These are phyloP conservation scores for Backusella tarrabulga DNA, from an alignment of 192 early-diverging fungal species.

Conservation along the genomic window DNA sequence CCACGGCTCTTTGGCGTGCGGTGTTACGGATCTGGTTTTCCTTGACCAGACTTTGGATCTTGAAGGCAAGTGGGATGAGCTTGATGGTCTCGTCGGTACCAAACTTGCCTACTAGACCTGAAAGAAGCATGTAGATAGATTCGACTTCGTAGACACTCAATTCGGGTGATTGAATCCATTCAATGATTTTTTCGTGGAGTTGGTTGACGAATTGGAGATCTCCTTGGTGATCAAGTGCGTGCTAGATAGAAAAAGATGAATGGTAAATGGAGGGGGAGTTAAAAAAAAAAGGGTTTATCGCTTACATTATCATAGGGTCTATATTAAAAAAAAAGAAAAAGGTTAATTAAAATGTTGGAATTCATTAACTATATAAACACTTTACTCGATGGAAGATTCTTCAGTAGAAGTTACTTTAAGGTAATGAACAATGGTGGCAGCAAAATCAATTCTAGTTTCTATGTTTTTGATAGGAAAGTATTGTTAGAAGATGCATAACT, in stretches of 20 bases:
- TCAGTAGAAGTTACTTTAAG: conserved; percentile 31
- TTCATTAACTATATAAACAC: neutral
- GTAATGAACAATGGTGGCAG: conserved; percentile 37
- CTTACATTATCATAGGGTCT: neutral
- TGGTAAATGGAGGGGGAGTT: neutral
- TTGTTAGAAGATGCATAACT: neutral
- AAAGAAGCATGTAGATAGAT: conserved; percentile 8
- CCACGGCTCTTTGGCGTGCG: conserved; percentile 8
- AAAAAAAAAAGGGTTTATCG: neutral
- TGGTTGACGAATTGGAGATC: conserved; percentile 14
- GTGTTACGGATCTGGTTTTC: neutral
- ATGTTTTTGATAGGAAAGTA: neutral
- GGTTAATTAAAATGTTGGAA: neutral
- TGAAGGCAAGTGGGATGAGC: conserved; percentile 22
- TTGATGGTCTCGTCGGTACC: conserved; percentile 21
- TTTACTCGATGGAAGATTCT: conserved; percentile 11
- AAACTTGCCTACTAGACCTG: conserved; percentile 4
- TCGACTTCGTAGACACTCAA: conserved; percentile 2
- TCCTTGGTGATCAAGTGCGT: conserved; percentile 8
- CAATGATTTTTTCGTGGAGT: conserved; percentile 16
- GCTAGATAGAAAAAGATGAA: neutral
- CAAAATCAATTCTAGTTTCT: conserved; percentile 40
- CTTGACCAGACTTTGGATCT: conserved; percentile 16
- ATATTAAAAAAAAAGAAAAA: neutral
- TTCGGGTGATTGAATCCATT: conserved; percentile 18